Evolutionary conservation across 768 basidiomycete genomes (phyloP).

Genomic region (Leccinum truebloodii): DNA sequence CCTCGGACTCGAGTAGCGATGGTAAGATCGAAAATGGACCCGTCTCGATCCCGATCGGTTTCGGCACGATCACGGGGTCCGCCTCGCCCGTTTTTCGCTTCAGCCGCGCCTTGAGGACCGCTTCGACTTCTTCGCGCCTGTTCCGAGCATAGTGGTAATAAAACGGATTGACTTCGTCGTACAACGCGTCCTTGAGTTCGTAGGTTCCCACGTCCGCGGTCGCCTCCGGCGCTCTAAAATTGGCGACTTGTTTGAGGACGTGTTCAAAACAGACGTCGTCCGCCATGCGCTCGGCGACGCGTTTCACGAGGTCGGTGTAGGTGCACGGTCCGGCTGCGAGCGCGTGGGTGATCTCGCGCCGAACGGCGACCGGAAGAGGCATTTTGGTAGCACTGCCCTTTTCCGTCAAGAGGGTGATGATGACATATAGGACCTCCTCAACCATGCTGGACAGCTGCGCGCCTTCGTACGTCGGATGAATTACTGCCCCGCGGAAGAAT

Average conservation of each 20-base stretch:
- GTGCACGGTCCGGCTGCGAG: constrained; percentile 85
- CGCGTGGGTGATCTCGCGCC: constrained; percentile 87
- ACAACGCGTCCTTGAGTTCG: constrained; percentile 79
- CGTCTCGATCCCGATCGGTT: constrained; percentile 57
- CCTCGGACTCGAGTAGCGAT: constrained; percentile 65
- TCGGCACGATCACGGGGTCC: constrained; percentile 78
- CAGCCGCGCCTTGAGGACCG: constrained; percentile 62
- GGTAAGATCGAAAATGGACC: constrained; percentile 73
- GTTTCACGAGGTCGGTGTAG: constrained; percentile 89
- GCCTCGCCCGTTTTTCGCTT: constrained; percentile 62
- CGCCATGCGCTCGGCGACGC: constrained; percentile 84
- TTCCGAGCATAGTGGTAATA: constrained; percentile 96
- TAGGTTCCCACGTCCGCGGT: constrained; percentile 83
- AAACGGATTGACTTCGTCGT: constrained; percentile 90
- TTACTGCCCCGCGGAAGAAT: constrained; percentile 69
- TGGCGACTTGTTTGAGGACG: constrained; percentile 75
- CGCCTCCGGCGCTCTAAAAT: constrained; percentile 78
- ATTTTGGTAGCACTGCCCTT: constrained; percentile 71
- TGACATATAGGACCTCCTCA: constrained; percentile 85
- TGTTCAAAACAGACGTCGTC: constrained; percentile 83
- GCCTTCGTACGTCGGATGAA: constrained; percentile 64
- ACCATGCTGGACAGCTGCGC: constrained; percentile 80
- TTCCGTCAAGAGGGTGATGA: constrained; percentile 87
- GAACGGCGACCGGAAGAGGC: constrained; percentile 61
- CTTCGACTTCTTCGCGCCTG: constrained; percentile 89